Percentiles rank a stretch among this genome's conserved stretches.
phyloP scores from a whole-genome alignment of 768 basidiomycete genomes.

The Tylopilus intermedius region DNA sequence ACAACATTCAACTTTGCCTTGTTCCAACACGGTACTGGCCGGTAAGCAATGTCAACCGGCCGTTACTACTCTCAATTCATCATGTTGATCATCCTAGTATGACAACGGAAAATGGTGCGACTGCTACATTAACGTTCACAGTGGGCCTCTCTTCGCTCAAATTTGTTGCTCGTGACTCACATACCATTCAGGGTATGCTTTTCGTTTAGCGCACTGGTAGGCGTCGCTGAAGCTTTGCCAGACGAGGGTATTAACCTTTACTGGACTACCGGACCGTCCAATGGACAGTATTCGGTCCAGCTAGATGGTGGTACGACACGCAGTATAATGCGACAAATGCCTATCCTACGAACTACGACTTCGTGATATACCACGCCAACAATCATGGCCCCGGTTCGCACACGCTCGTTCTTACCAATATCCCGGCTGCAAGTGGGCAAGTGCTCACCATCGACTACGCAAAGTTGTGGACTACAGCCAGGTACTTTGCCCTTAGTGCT shows the following conservation, averaged over 20 bases:
- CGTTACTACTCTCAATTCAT: neutral
- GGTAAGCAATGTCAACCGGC: conserved; percentile 23
- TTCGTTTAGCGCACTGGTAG: neutral
- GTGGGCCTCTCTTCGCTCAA: conserved; percentile 22
- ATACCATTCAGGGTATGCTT: conserved; percentile 17
- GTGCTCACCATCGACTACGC: conserved; percentile 34
- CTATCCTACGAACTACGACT: conserved; percentile 24
- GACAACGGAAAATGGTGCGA: conserved; percentile 33
- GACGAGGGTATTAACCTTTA: conserved; percentile 43
- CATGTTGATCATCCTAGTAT: conserved; percentile 20
- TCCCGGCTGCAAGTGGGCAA: conserved; percentile 17
- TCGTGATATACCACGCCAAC: conserved; percentile 31
- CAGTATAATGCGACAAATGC: conserved; percentile 18
- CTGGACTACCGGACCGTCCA: conserved; percentile 37
- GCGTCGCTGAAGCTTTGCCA: conserved; percentile 10
- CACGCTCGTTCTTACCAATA: conserved; percentile 33
- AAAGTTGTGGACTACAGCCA: conserved; percentile 14
- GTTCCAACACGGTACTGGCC: conserved; percentile 41
- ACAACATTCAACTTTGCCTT: conserved; percentile 30
- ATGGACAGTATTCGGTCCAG: conserved; percentile 33
- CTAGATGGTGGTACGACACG: conserved; percentile 30
- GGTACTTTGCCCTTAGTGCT: conserved; percentile 5
- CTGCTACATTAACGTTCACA: conserved; percentile 37
- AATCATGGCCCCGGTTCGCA: conserved; percentile 39
- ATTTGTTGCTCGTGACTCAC: conserved; percentile 3